phyloP scores from a whole-genome alignment of 148 eudicot species.

The Rhododendron mucronatum region DNA sequence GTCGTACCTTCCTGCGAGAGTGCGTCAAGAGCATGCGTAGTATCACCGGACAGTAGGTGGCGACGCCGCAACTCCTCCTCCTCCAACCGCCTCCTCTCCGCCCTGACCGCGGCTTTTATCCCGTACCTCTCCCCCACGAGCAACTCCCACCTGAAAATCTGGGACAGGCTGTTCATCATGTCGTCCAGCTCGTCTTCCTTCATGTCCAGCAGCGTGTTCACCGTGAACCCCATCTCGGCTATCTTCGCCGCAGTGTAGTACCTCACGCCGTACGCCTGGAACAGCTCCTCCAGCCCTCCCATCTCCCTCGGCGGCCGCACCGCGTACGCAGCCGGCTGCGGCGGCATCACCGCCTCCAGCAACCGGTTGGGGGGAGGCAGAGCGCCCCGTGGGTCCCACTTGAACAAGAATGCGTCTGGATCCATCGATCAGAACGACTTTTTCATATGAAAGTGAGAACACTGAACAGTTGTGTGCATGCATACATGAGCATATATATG shows the following conservation, averaged over 20 bases:
- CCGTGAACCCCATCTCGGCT: conserved; percentile 90
- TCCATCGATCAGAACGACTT: conserved; percentile 40
- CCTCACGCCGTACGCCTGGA: conserved; percentile 76
- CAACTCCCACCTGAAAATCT: conserved; percentile 75
- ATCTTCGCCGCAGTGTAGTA: conserved; percentile 80
- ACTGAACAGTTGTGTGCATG: neutral
- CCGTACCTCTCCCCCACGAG: conserved; percentile 96
- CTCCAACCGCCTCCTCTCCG: conserved; percentile 72
- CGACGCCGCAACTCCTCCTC: conserved; percentile 65
- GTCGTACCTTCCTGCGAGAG: conserved; percentile 75
- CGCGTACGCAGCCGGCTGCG: conserved; percentile 3
- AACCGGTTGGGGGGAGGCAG: conserved; percentile 23
- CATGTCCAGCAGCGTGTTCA: conserved; percentile 76
- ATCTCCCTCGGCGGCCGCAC: conserved; percentile 26
- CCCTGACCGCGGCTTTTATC: conserved; percentile 77
- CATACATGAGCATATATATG: neutral
- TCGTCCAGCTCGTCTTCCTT: conserved; percentile 91
- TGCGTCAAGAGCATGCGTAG: conserved; percentile 57
- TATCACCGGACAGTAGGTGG: conserved; percentile 38
- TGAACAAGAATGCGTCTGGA: conserved; percentile 70
- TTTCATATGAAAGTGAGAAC: neutral
- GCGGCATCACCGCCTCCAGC: conserved; percentile 26
- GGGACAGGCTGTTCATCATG: conserved; percentile 79
- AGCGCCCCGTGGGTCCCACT: conserved; percentile 63
- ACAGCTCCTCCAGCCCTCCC: conserved; percentile 71